Percentiles rank a stretch among this genome's conserved stretches.
Evolutionary conservation across 371 early-diverging fungal species (phyloP).

Genomic region (Quaeritorhiza haematococci): DNA sequence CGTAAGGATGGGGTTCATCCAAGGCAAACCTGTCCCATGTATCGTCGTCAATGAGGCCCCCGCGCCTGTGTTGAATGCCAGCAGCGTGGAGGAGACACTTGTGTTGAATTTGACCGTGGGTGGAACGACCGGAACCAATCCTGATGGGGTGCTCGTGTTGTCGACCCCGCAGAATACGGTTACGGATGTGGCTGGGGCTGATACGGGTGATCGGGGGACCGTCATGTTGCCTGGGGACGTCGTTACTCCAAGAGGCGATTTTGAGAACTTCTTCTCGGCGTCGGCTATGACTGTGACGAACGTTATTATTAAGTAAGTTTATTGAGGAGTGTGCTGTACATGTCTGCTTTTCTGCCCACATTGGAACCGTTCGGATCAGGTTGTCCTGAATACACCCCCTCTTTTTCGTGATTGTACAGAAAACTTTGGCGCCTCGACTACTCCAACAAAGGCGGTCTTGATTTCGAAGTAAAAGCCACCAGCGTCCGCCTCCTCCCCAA

Average conservation of each 20-base stretch:
- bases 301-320: slow-evolving; percentile 16
- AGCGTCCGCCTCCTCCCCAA: slow-evolving; percentile 11
- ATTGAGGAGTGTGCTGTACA: not conserved
- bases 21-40: not conserved
- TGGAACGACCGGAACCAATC: slow-evolving; percentile 12
- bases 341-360: slow-evolving; percentile 1
- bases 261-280: slow-evolving; percentile 27
- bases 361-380: too few relatives aligned
- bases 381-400: too few relatives aligned
- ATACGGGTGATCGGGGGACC: too few relatives aligned
- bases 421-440: slow-evolving; percentile 23
- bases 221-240: too few relatives aligned
- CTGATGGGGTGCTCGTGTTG: slow-evolving; percentile 19
- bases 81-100: slow-evolving; percentile 5
- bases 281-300: slow-evolving; percentile 18
- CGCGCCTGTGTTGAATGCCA: slow-evolving; percentile 10
- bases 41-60: slow-evolving; percentile 9
- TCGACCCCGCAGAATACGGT: slow-evolving; percentile 21
- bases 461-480: slow-evolving; percentile 24
- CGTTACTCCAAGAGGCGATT: slow-evolving; percentile 7
- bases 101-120: slow-evolving; percentile 12
- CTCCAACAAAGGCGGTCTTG: slow-evolving; percentile 7
- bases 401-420: not conserved
- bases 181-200: not conserved
- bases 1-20: not conserved